Evolutionary conservation across 768 basidiomycete genomes (phyloP).

Genomic region (Hysterangium stoloniferum): DNA sequence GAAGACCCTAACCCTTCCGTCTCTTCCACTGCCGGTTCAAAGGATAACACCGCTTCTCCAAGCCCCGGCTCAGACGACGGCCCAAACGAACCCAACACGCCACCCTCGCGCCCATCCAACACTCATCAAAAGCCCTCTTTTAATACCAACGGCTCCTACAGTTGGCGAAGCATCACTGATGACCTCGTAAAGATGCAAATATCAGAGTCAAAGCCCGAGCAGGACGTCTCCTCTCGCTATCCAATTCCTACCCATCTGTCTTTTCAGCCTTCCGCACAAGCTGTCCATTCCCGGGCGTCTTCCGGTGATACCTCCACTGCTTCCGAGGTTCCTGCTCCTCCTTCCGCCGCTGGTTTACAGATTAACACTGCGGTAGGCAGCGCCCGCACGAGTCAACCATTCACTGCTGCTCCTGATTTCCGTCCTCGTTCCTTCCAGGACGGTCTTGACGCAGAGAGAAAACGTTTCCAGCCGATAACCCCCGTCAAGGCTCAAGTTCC

Average conservation of each 20-base stretch:
- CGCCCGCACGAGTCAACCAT: constrained; percentile 39
- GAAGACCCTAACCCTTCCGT: neutral
- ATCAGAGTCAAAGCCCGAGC: constrained; percentile 48
- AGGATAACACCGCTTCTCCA: neutral
- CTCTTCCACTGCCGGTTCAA: neutral
- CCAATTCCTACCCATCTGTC: neutral
- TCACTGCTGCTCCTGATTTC: constrained; percentile 42
- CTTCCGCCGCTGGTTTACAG: constrained; percentile 43
- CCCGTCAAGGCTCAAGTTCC: neutral
- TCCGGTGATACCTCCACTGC: constrained; percentile 70
- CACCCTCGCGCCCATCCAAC: neutral
- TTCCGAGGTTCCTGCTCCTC: constrained; percentile 25
- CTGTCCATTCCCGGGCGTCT: constrained; percentile 71
- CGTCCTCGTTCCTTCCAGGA: neutral
- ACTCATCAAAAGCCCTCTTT: neutral
- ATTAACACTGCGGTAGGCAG: constrained; percentile 40
- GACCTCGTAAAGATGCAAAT: constrained; percentile 48
- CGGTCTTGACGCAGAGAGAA: neutral
- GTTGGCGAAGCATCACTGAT: constrained; percentile 19
- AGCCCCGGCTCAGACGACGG: constrained; percentile 1
- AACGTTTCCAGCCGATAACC: neutral
- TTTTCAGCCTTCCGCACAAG: neutral
- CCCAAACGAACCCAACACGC: neutral
- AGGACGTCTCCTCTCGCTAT: neutral
- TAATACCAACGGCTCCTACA: neutral